Evolutionary conservation across 148 eudicot genomes (phyloP), one percentile per base, ranked within the genome.

Genomic region (Chenopodium suecicum): DNA sequence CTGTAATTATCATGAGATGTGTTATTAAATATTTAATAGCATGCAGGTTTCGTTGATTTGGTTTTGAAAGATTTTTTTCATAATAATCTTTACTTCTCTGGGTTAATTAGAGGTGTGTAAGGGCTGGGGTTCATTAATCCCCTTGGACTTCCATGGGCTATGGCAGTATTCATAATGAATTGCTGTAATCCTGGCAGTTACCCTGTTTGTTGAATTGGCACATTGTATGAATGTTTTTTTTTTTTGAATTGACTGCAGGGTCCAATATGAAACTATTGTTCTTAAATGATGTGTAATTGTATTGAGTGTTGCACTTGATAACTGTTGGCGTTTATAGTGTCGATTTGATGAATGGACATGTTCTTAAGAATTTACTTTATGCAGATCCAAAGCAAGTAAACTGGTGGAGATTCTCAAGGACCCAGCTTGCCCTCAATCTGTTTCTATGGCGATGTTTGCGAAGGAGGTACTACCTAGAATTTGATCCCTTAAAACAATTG

Each of bases 301-400:
- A 44, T 34, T 50, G 75, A 29, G 54, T 25, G 12, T 8, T 63
- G 60, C 41, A 70, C 9, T 13, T 63, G 50, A n/a, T 48, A 47
- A 64, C 56, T 46, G 75, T 66, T 29, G 44, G 12, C 56, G 23
- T 9, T 50, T 46, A 27, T 74, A 41, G 27, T 17, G 68, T 74
- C 19, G 31, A 11, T 34, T 44, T 9, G 22, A n/a, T 48, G 32
- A 80, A n/a, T 75, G 75, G 77, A 48, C 67, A 3, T 70, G 23
- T 63, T 63, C 32, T 84, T 20, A 84, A 31, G 44, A 52, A 19
- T 60, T 29, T 60, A 22, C 41, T 66, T 41, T 73, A 63, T 90
- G 86, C 97, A 94, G 99, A 79, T 78, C 84, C 76, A 94, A 83
- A 86, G 89, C 91, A 62, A 86, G 77, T 80, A 91, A 89, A 71